Conservation (phyloP, 2,329 filamentous ascomycete genomes). For the Aspergillus pseudoviridinutans region DNA sequence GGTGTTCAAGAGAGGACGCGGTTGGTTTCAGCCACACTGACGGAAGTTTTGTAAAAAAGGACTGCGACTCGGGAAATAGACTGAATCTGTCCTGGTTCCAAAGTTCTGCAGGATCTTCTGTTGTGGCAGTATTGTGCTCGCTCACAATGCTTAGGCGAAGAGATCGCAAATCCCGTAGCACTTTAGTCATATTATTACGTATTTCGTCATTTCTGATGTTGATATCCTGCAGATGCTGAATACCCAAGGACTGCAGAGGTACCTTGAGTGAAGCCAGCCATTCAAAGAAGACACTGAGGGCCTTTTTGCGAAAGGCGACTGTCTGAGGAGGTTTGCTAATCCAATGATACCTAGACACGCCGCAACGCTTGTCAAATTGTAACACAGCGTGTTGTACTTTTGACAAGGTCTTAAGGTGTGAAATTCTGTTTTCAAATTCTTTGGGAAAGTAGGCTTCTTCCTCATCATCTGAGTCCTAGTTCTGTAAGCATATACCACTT, state of each 20-base stretch:
- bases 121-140: background rate
- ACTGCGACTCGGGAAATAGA: background rate
- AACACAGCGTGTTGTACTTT: background rate
- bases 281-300: background rate
- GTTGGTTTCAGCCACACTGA: constrained; percentile 9
- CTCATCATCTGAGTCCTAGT: background rate
- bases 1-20: constrained; percentile 22
- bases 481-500: background rate
- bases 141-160: background rate
- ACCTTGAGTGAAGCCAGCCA: background rate
- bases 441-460: background rate
- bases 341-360: background rate
- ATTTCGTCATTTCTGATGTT: background rate
- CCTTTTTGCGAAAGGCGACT: background rate
- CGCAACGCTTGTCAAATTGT: background rate
- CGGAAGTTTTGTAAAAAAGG: background rate
- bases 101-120: background rate
- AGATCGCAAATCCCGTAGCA: background rate
- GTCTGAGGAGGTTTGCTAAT: background rate
- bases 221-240: background rate
- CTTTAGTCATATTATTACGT: background rate
- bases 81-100: too few relatives aligned
- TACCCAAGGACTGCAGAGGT: background rate
- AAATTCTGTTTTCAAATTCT: background rate
- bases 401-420: background rate